Evolutionary conservation across 192 early-diverging fungal species (phyloP), one percentile per base, ranked within the genome.

Genomic region (Coemansia sp.): DNA sequence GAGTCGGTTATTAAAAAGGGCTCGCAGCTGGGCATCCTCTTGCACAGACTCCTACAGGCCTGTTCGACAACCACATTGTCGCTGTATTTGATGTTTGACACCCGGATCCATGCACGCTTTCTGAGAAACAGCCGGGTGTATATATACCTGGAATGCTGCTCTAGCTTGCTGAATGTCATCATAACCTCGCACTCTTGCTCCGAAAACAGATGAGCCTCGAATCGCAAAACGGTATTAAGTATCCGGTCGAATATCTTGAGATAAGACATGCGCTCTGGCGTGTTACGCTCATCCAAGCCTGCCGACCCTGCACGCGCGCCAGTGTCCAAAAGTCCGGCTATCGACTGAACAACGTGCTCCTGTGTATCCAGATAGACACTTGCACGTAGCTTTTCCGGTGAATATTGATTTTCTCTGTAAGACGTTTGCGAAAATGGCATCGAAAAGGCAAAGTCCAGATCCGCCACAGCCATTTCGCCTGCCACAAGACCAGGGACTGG

Each of bases 101-200:
- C 61, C 1, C 79, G 79, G 38, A 73, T 52, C 79, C 79, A 82
- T 17, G 70, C 64, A 25, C 28, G 79, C 38, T 82, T 82, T 38
- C 79, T 74, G 71, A 82, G 72, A 31, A 69, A 82, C 8, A 82
- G 54, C 2, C 79, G 79, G 2, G 74, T 73, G 55, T 67, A 82
- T 2, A 82, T 59, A 48, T 82, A 76, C 8, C 79, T 74, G 31
- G 74, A 72, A 45, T 82, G 71, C 42, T 65, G 60, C 16, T 76
- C 73, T 8, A 82, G 67, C 11, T 50, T 52, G 42, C 45, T 60
- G 17, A 82, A 82, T 11, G 63, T 49, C 22, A 33, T 38, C 2
- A 82, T 49, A 0, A 48, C 63, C 50, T 62, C 60, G 2, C 55
- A 63, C 49, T 82, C 79, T 3, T 38, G 8, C 38, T 73, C 59